These are phyloP conservation scores for Argentina anserina DNA, from an alignment of 306 rosid species.

Conservation along the genomic window DNA sequence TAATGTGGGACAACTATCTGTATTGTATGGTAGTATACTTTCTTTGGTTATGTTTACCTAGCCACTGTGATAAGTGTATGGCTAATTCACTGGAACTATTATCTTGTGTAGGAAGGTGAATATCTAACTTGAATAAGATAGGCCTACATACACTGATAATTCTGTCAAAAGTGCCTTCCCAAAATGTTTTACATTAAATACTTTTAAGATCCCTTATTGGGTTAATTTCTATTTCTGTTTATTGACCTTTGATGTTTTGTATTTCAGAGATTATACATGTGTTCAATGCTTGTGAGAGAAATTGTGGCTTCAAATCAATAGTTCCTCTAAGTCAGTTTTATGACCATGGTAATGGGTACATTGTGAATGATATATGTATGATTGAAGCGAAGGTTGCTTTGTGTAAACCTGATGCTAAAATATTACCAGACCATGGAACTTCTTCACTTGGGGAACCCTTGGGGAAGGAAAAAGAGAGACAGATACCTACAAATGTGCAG, in stretches of 20 bases:
- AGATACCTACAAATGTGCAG: background rate
- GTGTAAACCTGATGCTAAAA: background rate
- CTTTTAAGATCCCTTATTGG: background rate
- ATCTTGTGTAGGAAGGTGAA: background rate
- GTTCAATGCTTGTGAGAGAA: background rate
- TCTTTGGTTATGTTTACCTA: background rate
- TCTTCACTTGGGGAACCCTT: background rate
- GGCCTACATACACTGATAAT: background rate
- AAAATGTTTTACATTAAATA: too few species aligned
- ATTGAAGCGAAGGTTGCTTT: background rate
- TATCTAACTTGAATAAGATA: background rate
- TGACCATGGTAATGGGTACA: background rate
- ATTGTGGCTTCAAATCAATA: conserved; percentile 2
- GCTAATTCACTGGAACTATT: background rate
- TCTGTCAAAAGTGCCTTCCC: background rate
- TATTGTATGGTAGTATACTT: background rate
- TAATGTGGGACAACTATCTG: background rate
- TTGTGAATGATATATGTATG: conserved; percentile 9
- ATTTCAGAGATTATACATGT: conserved; percentile 1
- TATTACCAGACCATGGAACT: background rate
- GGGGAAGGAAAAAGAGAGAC: background rate
- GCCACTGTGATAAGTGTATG: background rate
- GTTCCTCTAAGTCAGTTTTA: background rate
- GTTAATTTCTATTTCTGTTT: too few species aligned
- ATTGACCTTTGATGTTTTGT: background rate